Conservation (phyloP, 805 yeast genomes). For the Cyberlindnera galapagoensis region DNA sequence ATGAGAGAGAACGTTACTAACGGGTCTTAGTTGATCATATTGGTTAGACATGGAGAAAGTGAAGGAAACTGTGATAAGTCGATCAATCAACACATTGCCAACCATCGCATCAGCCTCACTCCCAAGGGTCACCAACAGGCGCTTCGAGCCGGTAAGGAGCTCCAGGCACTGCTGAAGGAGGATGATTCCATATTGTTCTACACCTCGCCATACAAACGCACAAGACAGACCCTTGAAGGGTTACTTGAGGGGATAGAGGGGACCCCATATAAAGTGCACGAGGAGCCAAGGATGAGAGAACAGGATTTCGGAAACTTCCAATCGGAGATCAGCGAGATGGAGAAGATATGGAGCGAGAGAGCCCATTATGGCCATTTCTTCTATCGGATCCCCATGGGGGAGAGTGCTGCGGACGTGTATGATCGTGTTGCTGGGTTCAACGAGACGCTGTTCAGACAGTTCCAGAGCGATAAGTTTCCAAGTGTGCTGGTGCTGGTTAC, state of each 20-base stretch:
- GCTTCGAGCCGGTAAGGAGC: slow-evolving; percentile 47
- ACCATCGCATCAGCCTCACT: slow-evolving; percentile 75
- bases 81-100: slow-evolving; percentile 72
- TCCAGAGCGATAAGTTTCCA: slow-evolving; percentile 65
- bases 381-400: slow-evolving; percentile 88
- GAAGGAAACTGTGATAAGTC: slow-evolving; percentile 84
- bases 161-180: slow-evolving; percentile 34
- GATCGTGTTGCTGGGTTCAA: slow-evolving; percentile 88
- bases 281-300: slow-evolving; percentile 89
- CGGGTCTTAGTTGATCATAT: slow-evolving; percentile 52
- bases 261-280: slow-evolving; percentile 53
- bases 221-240: slow-evolving; percentile 77
- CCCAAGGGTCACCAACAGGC: slow-evolving; percentile 64
- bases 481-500: slow-evolving; percentile 77
- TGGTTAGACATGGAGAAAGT: slow-evolving; percentile 89
- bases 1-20: background rate
- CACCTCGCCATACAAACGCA: slow-evolving; percentile 81
- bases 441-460: slow-evolving; percentile 79
- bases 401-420: slow-evolving; percentile 92
- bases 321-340: slow-evolving; percentile 69
- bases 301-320: slow-evolving; percentile 96
- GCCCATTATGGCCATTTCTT: slow-evolving; percentile 86
- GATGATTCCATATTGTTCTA: slow-evolving; percentile 64
- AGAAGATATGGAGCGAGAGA: slow-evolving; percentile 73
- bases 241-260: slow-evolving; percentile 49